phyloP scores from a whole-genome alignment of 805 yeast genomes.

The Ogataea ramenticola region DNA sequence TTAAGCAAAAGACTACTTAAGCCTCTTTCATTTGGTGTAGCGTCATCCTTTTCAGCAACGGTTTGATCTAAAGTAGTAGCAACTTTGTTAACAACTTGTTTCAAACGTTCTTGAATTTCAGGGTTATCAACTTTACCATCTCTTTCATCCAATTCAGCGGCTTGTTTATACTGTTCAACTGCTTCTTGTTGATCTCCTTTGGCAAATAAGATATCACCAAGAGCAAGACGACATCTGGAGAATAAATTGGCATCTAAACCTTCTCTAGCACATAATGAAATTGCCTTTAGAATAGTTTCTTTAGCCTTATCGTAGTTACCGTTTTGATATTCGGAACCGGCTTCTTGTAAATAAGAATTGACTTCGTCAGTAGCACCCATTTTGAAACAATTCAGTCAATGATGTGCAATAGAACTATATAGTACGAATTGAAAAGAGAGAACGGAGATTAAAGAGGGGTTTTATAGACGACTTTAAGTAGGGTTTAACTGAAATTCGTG shows the following conservation, averaged over 20 bases:
- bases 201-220: constrained; percentile 20
- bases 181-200: constrained; percentile 19
- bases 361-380: constrained; percentile 17
- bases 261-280: constrained; percentile 12
- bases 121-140: constrained; percentile 26
- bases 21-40: constrained; percentile 21
- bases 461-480: no score
- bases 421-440: no score
- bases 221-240: constrained; percentile 17
- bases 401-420: no score
- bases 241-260: constrained; percentile 20
- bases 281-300: constrained; percentile 12
- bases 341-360: constrained; percentile 14
- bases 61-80: constrained; percentile 14
- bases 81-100: constrained; percentile 14
- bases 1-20: constrained; percentile 19
- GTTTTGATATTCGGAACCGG: constrained; percentile 1
- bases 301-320: constrained; percentile 11
- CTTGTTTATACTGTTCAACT: constrained; percentile 20
- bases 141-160: constrained; percentile 24
- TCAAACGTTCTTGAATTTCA: constrained; percentile 22
- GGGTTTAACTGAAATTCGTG: no score
- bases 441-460: neutral
- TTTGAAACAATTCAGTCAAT: no score
- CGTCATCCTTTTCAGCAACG: constrained; percentile 15